Base-by-base conservation (phyloP, 257 asterid genomes). In the Fraxinus excelsior region DNA sequence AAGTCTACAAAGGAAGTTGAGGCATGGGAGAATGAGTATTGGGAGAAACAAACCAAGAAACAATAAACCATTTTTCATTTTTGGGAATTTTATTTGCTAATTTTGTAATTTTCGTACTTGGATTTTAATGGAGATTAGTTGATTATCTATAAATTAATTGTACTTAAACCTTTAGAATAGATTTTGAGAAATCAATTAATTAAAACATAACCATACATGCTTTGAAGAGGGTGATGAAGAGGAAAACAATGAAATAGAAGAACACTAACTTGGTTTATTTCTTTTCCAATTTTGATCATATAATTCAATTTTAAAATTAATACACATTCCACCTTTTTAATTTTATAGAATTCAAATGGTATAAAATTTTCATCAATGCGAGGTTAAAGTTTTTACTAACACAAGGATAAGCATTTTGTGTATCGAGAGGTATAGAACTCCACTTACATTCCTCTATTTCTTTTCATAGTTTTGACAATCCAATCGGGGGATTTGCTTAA, bases 21-120 rank as follows among this genome's bases (percentile, higher is more conserved):
- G 83, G 81, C 80, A 4, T 90, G 90, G 97, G 97, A 89, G 84
- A 83, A 82, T 76, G 82, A 85, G 32, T 92, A 88, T 46, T 94
- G 94, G 96, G 83, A 74, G 18, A 82, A 76, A 19, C 82, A 44
- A 60, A 84, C 73, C 82, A 85, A 72, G 75, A 83, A 58, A 31
- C 68, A 32, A 49, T 82, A 72, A 78, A 74, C 28, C 18, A 10
- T 46, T 23, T 66, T 62, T 58, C 9, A 2, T n/a, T 21, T 1
- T 74, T 10, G 10, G 67, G 12, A 28, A 8, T 67, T 21, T 9
- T 46, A 28, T 25, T 11, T 8, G 14, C 7, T 71, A 18, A 23
- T 32, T 75, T 56, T 56, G 68, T 62, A 62, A 62, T 26, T 26
- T 25, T 8, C 18, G 6, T 62, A 2, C 19, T 26, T 23, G 16